phyloP scores from a whole-genome alignment of 2,329 filamentous ascomycete species.

The Plectosphaerella plurivora region DNA sequence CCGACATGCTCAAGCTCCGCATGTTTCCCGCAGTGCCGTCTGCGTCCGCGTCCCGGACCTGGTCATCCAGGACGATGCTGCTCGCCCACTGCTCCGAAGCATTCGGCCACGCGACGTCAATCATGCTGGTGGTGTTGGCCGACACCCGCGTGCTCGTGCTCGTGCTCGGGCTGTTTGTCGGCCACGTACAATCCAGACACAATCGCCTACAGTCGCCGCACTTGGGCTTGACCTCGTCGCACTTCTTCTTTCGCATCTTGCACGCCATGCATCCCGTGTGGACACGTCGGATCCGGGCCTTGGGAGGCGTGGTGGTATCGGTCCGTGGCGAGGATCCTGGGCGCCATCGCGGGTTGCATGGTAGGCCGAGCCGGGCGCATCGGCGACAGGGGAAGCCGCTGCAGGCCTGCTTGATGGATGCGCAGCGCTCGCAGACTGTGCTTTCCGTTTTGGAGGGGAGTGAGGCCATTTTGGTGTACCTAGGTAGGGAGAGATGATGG shows the following conservation, averaged over 20 bases:
- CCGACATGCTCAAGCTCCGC: neutral
- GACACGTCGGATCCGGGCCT: conserved; percentile 26
- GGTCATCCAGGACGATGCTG: neutral
- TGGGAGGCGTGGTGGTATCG: conserved; percentile 12
- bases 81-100: neutral
- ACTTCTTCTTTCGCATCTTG: neutral
- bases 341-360: conserved; percentile 21
- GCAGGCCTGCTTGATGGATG: conserved; percentile 30
- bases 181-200: neutral
- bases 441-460: neutral
- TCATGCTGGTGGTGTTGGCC: neutral
- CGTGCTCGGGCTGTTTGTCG: neutral
- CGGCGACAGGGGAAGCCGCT: conserved; percentile 26
- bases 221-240: neutral
- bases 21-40: neutral
- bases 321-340: neutral
- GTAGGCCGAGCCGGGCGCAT: conserved; percentile 25
- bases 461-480: neutral
- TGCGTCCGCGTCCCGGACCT: neutral
- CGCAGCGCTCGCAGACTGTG: conserved; percentile 26
- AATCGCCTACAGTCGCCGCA: neutral
- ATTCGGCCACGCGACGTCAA: neutral
- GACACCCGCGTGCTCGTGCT: neutral
- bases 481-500: no score
- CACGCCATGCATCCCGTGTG: conserved; percentile 15